Evolutionary conservation across 805 yeast species (phyloP).

Genomic region (Naumovozyma castellii): DNA sequence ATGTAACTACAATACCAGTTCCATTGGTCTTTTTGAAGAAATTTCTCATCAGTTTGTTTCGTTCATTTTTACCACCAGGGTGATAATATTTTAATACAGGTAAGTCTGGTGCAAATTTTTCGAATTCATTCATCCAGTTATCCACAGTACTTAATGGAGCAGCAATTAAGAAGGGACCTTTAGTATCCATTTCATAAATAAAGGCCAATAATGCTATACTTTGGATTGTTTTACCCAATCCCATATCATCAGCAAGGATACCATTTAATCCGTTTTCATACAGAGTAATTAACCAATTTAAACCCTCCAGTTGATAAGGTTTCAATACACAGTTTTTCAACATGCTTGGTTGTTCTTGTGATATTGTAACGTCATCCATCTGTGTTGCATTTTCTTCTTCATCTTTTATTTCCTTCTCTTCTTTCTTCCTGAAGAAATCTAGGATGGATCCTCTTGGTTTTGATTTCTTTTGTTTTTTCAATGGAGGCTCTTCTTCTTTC

Average conservation of each 20-base stretch:
- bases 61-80: slow-evolving; percentile 36
- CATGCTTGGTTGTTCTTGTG: slow-evolving; percentile 43
- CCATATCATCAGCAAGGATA: slow-evolving; percentile 96
- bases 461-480: slow-evolving; percentile 14
- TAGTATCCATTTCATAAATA: slow-evolving; percentile 65
- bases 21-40: slow-evolving; percentile 34
- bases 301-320: slow-evolving; percentile 80
- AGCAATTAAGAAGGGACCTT: slow-evolving; percentile 69
- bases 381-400: slow-evolving; percentile 16
- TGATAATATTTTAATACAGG: slow-evolving; percentile 61
- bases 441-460: slow-evolving; percentile 11
- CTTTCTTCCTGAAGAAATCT: slow-evolving; percentile 18
- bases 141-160: slow-evolving; percentile 79
- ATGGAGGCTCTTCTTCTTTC: slow-evolving; percentile 13
- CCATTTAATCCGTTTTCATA: slow-evolving; percentile 94
- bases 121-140: slow-evolving; percentile 74
- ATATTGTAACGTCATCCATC: slow-evolving; percentile 11
- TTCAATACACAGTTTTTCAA: slow-evolving; percentile 55
- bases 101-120: slow-evolving; percentile 61
- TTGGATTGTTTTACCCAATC: slow-evolving; percentile 88
- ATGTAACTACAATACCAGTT: slow-evolving; percentile 57
- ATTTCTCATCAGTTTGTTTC: slow-evolving; percentile 25
- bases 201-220: slow-evolving; percentile 72
- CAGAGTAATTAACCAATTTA: slow-evolving; percentile 80
- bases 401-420: slow-evolving; percentile 6